Evolutionary conservation across 306 rosid genomes (phyloP).

Genomic region (Carpinus fangiana): DNA sequence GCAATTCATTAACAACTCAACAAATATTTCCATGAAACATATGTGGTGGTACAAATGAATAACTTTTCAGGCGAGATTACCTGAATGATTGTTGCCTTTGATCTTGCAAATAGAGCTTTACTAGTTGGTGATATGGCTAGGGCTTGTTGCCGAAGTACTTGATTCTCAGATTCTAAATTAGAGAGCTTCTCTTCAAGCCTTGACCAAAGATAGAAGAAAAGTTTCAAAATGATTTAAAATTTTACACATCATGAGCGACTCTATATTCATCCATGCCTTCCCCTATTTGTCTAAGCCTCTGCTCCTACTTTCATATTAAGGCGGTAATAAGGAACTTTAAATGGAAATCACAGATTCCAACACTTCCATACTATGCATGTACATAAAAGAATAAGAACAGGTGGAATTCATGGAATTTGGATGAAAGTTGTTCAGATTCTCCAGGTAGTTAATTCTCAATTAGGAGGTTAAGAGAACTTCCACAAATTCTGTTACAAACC

Average conservation of each 20-base stretch:
- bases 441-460: too few species aligned
- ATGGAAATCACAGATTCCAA: too few species aligned
- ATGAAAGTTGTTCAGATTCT: background rate
- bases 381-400: too few species aligned
- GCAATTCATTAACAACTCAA: conserved; percentile 23
- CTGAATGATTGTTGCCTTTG: conserved; percentile 72
- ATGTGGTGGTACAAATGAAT: conserved; percentile 10
- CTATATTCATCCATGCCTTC: too few species aligned
- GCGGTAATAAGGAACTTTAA: too few species aligned
- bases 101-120: conserved; percentile 74
- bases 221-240: conserved; percentile 14
- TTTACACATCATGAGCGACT: background rate
- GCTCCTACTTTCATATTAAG: too few species aligned
- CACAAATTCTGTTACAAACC: conserved; percentile 53
- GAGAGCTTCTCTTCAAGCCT: conserved; percentile 75
- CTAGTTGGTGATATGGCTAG: conserved; percentile 69
- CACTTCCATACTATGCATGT: too few species aligned
- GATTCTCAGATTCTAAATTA: conserved; percentile 80
- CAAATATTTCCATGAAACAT: conserved; percentile 5
- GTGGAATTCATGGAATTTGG: background rate
- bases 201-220: conserved; percentile 22
- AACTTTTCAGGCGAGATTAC: conserved; percentile 30
- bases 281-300: too few species aligned
- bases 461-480: too few species aligned
- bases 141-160: conserved; percentile 82